Conservation (phyloP, 176 grass and related monocot species). For the Carex myosuroides region DNA sequence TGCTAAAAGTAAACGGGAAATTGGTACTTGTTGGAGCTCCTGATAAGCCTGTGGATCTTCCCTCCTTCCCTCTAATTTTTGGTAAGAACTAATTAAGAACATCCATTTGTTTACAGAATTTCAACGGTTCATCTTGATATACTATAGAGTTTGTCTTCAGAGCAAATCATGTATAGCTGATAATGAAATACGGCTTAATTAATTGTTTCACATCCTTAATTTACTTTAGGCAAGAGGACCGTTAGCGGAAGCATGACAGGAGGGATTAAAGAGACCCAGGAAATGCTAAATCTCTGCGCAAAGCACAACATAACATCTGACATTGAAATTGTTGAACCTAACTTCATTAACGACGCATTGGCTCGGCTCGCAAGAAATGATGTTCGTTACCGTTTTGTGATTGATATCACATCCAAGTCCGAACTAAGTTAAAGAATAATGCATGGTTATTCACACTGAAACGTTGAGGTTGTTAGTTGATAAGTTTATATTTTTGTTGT, state of each 20-base stretch:
- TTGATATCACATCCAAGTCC: conserved; percentile 33
- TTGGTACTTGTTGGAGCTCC: conserved; percentile 68
- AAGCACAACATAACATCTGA: conserved; percentile 59
- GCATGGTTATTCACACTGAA: not conserved
- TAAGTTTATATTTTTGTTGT: not conserved
- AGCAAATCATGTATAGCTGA: not conserved
- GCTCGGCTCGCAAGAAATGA: conserved; percentile 57
- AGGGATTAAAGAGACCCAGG: conserved; percentile 72
- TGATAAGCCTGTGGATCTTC: conserved; percentile 69
- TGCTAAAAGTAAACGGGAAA: conserved; percentile 66
- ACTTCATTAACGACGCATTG: conserved; percentile 53
- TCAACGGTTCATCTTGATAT: not conserved
- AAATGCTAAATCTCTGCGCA: conserved; percentile 76
- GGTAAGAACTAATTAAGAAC: conserved; percentile 25
- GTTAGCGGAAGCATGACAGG: conserved; percentile 80
- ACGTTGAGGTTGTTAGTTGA: not conserved
- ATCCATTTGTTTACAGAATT: not conserved
- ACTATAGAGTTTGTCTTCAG: not conserved
- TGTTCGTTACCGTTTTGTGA: conserved; percentile 77
- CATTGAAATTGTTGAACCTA: conserved; percentile 51
- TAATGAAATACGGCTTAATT: not conserved
- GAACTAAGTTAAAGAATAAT: conserved; percentile 22
- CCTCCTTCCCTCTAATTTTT: conserved; percentile 83
- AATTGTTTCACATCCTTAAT: not conserved
- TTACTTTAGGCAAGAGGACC: conserved; percentile 41